Evolutionary conservation across 2,329 filamentous ascomycete species (phyloP).

Genomic region (Huntiella decipiens): DNA sequence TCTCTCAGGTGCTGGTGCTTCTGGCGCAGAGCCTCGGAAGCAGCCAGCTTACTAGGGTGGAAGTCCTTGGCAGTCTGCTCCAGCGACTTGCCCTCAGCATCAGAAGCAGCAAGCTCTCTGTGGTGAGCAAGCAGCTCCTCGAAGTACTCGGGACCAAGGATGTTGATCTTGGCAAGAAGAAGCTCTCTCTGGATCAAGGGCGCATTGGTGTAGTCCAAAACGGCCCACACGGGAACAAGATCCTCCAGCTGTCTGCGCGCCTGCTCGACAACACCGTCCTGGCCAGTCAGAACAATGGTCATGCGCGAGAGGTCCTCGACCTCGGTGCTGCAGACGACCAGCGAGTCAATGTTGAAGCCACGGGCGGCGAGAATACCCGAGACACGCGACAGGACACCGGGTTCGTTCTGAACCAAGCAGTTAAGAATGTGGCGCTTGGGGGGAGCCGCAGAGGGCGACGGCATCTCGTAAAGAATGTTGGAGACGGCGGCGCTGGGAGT

Average conservation of each 20-base stretch:
- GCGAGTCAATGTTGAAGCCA: slow-evolving; percentile 96
- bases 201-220: slow-evolving; percentile 84
- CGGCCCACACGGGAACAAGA: slow-evolving; percentile 93
- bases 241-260: slow-evolving; percentile 90
- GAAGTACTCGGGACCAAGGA: slow-evolving; percentile 92
- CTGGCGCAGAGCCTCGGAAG: slow-evolving; percentile 76
- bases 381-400: slow-evolving; percentile 86
- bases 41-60: slow-evolving; percentile 72
- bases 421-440: slow-evolving; percentile 93
- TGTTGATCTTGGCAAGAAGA: slow-evolving; percentile 88
- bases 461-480: slow-evolving; percentile 97
- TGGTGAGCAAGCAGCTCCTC: slow-evolving; percentile 93
- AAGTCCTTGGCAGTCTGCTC: slow-evolving; percentile 46
- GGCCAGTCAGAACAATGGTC: slow-evolving; percentile 93
- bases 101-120: slow-evolving; percentile 53
- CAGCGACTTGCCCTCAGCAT: slow-evolving; percentile 22
- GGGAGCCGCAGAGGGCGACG: slow-evolving; percentile 60
- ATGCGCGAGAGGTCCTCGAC: slow-evolving; percentile 93
- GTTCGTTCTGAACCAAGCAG: slow-evolving; percentile 97
- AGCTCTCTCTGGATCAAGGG: slow-evolving; percentile 92
- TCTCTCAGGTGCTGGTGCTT: slow-evolving; percentile 96
- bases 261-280: slow-evolving; percentile 95
- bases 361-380: slow-evolving; percentile 90
- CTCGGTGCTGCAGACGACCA: slow-evolving; percentile 96
- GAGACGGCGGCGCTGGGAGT: slow-evolving; percentile 90